Percentiles rank a stretch among this genome's conserved stretches.
Conservation (phyloP, 768 basidiomycete species). For the Hericium coralloides region DNA sequence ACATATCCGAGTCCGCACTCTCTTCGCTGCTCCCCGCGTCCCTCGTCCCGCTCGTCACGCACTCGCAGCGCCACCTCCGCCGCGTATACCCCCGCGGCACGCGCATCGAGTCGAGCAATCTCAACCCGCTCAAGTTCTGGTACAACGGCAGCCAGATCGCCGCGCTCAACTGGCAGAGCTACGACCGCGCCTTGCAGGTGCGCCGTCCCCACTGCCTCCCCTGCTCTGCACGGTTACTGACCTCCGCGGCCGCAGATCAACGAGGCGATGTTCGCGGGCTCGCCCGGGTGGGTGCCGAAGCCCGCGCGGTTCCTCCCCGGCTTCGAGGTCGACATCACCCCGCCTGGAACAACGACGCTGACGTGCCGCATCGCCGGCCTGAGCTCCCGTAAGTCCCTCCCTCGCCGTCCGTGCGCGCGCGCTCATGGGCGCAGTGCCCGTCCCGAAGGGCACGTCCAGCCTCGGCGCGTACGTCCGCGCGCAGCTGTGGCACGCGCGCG, state of each 20-base stretch:
- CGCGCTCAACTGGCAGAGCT: slow-evolving; percentile 56
- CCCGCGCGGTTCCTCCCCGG: slow-evolving; percentile 25
- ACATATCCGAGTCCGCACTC: slow-evolving; percentile 47
- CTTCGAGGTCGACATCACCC: slow-evolving; percentile 7
- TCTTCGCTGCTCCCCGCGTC: slow-evolving; percentile 30
- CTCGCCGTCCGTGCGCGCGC: neutral
- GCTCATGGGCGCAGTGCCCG: neutral
- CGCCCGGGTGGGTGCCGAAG: slow-evolving; percentile 45
- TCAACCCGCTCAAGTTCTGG: slow-evolving; percentile 45
- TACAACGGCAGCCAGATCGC: slow-evolving; percentile 48
- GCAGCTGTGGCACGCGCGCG: slow-evolving; percentile 22
- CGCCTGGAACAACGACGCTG: slow-evolving; percentile 14
- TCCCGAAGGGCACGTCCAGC: neutral
- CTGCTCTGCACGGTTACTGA: neutral
- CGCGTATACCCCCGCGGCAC: slow-evolving; percentile 52
- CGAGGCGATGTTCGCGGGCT: slow-evolving; percentile 53
- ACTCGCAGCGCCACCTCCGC: slow-evolving; percentile 37
- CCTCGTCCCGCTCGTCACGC: slow-evolving; percentile 29
- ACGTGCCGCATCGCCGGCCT: slow-evolving; percentile 32
- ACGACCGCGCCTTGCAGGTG: slow-evolving; percentile 39
- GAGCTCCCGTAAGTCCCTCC: slow-evolving; percentile 19
- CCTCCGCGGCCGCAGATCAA: slow-evolving; percentile 31
- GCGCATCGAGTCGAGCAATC: slow-evolving; percentile 46
- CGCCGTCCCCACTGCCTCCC: neutral
- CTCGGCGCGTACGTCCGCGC: slow-evolving; percentile 1